These are phyloP conservation scores for Yamadazyma triangularis DNA, from an alignment of 1,139 yeast species.

Conservation along the genomic window DNA sequence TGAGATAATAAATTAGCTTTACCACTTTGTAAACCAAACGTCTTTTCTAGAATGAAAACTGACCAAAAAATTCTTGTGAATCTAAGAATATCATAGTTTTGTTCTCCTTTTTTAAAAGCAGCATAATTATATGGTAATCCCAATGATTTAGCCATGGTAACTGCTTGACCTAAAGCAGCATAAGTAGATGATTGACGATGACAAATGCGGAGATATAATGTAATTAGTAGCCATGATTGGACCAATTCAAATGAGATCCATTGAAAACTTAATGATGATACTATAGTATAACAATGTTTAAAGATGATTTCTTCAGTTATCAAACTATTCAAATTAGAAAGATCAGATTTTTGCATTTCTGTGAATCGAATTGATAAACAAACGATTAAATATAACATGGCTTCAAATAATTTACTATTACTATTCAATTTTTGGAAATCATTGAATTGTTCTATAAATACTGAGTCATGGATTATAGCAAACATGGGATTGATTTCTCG, in stretches of 20 bases:
- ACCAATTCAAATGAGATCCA: constrained; percentile 67
- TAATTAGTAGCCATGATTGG: constrained; percentile 57
- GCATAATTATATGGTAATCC: constrained; percentile 44
- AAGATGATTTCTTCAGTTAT: constrained; percentile 50
- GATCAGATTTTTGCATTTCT: constrained; percentile 40
- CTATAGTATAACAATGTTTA: constrained; percentile 44
- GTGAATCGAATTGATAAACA: constrained; percentile 51
- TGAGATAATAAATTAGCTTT: constrained; percentile 38
- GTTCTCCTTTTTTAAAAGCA: constrained; percentile 10
- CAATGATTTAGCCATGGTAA: constrained; percentile 53
- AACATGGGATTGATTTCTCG: constrained; percentile 51
- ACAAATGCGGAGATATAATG: constrained; percentile 50
- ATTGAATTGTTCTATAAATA: constrained; percentile 48
- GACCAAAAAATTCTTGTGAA: constrained; percentile 56
- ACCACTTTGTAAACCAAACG: constrained; percentile 54
- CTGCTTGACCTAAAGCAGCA: constrained; percentile 51
- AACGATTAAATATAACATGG: constrained; percentile 46
- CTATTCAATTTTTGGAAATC: constrained; percentile 26
- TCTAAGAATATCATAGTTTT: constrained; percentile 47
- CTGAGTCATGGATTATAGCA: constrained; percentile 51
- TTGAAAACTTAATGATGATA: constrained; percentile 51
- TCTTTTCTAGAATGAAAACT: constrained; percentile 52
- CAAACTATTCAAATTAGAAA: constrained; percentile 27
- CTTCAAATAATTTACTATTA: constrained; percentile 43
- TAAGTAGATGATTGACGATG: constrained; percentile 57